A percentile compares a stretch with the other conserved stretches of the same genome.
These are phyloP conservation scores for Gaeumannomyces tritici DNA, from an alignment of 2,329 filamentous ascomycete species.

Conservation along the genomic window DNA sequence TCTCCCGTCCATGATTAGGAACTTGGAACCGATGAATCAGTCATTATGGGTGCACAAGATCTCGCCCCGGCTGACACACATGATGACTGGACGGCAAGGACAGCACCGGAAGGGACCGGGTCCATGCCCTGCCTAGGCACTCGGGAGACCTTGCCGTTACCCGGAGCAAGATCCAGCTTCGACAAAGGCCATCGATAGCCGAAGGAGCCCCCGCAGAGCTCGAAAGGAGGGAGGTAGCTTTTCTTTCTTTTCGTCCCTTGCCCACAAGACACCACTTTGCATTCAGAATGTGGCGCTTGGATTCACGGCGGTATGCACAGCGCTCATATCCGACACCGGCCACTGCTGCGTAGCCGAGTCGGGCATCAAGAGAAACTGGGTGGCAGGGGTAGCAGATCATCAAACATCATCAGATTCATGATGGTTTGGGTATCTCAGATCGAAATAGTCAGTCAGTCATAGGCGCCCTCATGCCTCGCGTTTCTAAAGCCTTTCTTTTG, in stretches of 20 bases:
- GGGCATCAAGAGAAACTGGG: background rate
- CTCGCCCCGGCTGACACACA: too few species aligned
- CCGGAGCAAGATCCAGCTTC: too few species aligned
- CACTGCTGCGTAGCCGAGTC: background rate
- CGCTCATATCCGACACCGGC: background rate
- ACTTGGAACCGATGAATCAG: too few species aligned
- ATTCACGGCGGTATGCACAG: background rate
- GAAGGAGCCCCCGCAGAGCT: too few species aligned
- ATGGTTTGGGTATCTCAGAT: background rate
- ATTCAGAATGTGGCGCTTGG: background rate
- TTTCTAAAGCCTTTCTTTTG: background rate
- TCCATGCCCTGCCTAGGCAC: too few species aligned
- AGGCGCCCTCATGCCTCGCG: background rate
- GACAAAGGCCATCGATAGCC: too few species aligned
- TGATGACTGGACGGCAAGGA: too few species aligned
- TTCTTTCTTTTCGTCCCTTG: background rate
- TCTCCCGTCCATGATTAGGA: too few species aligned
- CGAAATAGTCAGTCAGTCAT: background rate
- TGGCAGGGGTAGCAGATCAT: background rate
- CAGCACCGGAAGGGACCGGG: too few species aligned
- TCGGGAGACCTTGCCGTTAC: too few species aligned
- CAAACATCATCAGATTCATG: background rate
- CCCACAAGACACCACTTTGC: background rate
- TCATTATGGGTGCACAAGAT: too few species aligned
- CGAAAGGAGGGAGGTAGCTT: too few species aligned